These are phyloP conservation scores for Dendrobium chrysotoxum DNA, from an alignment of 106 monocot species.

Conservation along the genomic window DNA sequence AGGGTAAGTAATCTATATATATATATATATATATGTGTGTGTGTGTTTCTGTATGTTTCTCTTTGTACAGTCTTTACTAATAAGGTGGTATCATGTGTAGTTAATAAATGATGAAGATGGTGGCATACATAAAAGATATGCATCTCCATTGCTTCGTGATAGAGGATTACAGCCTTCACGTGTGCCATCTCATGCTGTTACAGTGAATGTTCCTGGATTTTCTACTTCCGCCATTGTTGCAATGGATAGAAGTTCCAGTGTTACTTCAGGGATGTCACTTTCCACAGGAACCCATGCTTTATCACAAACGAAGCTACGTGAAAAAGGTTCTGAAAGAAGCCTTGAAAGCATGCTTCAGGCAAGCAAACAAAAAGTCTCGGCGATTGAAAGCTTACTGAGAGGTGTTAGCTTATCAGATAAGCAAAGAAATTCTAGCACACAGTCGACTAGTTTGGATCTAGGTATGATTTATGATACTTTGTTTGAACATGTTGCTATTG, in stretches of 20 bases:
- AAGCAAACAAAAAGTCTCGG: slow-evolving; percentile 96
- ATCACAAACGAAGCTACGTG: slow-evolving; percentile 48
- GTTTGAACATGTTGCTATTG: background rate
- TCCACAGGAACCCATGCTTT: slow-evolving; percentile 39
- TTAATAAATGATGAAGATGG: slow-evolving; percentile 98
- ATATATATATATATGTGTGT: too few species aligned
- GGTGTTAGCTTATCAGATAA: slow-evolving; percentile 75
- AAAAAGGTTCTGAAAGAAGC: slow-evolving; percentile 72
- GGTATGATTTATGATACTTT: slow-evolving; percentile 47
- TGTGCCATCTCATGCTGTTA: slow-evolving; percentile 32
- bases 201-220: slow-evolving; percentile 58
- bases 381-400: slow-evolving; percentile 93
- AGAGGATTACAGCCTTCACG: slow-evolving; percentile 54
- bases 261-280: slow-evolving; percentile 52
- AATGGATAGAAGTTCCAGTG: slow-evolving; percentile 76
- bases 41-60: background rate
- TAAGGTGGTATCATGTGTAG: slow-evolving; percentile 20
- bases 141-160: slow-evolving; percentile 89
- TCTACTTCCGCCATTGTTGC: slow-evolving; percentile 93
- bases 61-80: background rate
- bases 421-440: slow-evolving; percentile 37
- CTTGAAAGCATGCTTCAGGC: slow-evolving; percentile 85
- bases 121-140: slow-evolving; percentile 87
- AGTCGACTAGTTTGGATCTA: slow-evolving; percentile 91
- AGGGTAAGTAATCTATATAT: slow-evolving; percentile 51